These are phyloP conservation scores for Kandelia obovata DNA, from an alignment of 345 rosid genomes.

Conservation along the genomic window DNA sequence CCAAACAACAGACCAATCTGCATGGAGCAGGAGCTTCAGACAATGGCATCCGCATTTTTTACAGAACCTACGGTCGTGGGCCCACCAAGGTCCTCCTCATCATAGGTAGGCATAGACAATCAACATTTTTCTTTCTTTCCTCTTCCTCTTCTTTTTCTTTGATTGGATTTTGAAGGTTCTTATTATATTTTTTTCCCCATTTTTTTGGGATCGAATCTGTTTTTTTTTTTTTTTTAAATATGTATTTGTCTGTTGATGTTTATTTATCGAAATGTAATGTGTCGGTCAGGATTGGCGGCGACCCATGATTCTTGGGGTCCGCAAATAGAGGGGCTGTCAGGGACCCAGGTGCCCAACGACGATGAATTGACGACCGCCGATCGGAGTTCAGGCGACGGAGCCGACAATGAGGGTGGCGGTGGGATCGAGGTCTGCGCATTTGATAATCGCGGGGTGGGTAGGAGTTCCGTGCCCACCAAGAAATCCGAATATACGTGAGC, in stretches of 20 bases:
- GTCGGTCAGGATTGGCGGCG: constrained; percentile 74
- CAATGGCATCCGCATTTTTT: constrained; percentile 60
- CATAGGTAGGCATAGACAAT: constrained; percentile 42
- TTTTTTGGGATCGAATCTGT: constrained; percentile 1
- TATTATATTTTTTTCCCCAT: neutral
- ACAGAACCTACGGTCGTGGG: constrained; percentile 82
- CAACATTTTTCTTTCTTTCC: neutral
- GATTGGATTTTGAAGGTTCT: too few relatives aligned
- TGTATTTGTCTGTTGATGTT: too few relatives aligned
- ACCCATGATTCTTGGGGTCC: constrained; percentile 95
- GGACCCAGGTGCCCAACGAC: constrained; percentile 53
- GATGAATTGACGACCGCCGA: constrained; percentile 22
- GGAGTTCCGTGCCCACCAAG: constrained; percentile 70
- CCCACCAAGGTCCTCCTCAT: constrained; percentile 75
- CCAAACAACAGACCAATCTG: constrained; percentile 18
- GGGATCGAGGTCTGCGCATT: constrained; percentile 83
- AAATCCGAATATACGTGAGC: constrained; percentile 78
- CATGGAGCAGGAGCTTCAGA: constrained; percentile 35
- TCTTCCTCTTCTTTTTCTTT: neutral
- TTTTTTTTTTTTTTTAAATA: neutral
- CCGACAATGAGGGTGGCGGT: neutral
- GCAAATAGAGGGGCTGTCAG: constrained; percentile 65
- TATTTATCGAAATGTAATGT: too few relatives aligned
- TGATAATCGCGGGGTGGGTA: constrained; percentile 97
- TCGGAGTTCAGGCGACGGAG: constrained; percentile 14